Evolutionary conservation across 1,284 basidiomycete genomes (phyloP).

Genomic region (Boletus nobilissimus): DNA sequence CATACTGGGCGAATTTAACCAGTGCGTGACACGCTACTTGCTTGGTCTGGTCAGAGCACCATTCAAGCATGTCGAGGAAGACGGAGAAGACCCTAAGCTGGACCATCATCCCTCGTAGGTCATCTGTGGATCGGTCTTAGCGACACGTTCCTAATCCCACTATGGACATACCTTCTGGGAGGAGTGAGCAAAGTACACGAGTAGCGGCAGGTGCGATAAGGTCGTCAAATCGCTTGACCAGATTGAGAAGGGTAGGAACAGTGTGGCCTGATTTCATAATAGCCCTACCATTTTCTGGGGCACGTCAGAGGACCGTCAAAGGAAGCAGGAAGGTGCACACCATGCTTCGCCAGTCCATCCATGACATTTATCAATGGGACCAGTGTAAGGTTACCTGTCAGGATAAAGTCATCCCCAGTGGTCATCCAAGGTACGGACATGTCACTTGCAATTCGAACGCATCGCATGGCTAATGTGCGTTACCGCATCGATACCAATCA

Average conservation of each 20-base stretch:
- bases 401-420: too few species aligned
- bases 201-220: conserved; percentile 46
- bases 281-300: conserved; percentile 23
- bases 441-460: too few species aligned
- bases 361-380: too few species aligned
- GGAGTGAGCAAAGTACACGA: conserved; percentile 40
- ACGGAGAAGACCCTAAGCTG: conserved; percentile 25
- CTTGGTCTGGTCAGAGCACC: conserved; percentile 37
- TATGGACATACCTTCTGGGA: conserved; percentile 36
- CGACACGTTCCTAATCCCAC: not conserved
- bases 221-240: conserved; percentile 38
- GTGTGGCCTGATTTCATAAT: conserved; percentile 19
- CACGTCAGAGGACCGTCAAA: not conserved
- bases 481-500: too few species aligned
- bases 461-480: too few species aligned
- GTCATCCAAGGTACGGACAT: too few species aligned
- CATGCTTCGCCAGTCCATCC: too few species aligned
- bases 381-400: too few species aligned
- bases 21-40: conserved; percentile 28
- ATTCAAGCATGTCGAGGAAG: conserved; percentile 39
- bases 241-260: conserved; percentile 34
- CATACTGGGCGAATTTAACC: conserved; percentile 32
- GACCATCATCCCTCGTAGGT: conserved; percentile 37
- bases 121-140: conserved; percentile 26
- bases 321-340: too few species aligned